A percentile compares a stretch with the other conserved stretches of the same genome.
phyloP scores from a whole-genome alignment of 116 monocot genomes.

The Cymodocea nodosa region DNA sequence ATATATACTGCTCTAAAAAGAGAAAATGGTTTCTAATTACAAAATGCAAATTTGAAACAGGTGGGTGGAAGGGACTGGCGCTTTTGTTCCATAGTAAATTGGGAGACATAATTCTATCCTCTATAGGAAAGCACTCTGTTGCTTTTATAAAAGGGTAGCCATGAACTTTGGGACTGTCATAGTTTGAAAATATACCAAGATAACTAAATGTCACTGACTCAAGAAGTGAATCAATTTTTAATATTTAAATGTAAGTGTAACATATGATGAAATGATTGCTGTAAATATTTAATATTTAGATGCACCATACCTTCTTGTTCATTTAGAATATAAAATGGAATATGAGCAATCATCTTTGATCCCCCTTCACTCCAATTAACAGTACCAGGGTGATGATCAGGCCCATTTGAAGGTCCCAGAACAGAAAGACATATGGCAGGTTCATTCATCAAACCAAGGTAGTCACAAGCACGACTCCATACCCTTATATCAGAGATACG shows the following conservation, averaged over 20 bases:
- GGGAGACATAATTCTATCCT: too few species aligned
- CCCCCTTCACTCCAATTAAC: conserved; percentile 74
- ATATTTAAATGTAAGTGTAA: too few species aligned
- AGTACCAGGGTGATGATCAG: conserved; percentile 42
- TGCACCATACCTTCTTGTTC: conserved; percentile 65
- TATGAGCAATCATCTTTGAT: conserved; percentile 68
- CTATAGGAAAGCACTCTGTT: too few species aligned
- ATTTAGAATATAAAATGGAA: conserved; percentile 79
- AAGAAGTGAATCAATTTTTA: background rate
- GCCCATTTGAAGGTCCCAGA: conserved; percentile 43
- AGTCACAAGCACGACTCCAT: conserved; percentile 79
- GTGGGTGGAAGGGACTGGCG: too few species aligned
- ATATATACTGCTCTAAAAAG: too few species aligned
- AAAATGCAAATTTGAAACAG: too few species aligned
- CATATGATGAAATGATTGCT: too few species aligned
- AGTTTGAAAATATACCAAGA: background rate
- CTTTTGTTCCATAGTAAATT: too few species aligned
- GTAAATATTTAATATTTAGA: too few species aligned
- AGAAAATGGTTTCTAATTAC: too few species aligned
- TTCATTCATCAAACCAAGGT: conserved; percentile 77
- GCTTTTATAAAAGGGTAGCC: too few species aligned
- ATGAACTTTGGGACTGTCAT: background rate
- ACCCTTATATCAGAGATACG: conserved; percentile 58
- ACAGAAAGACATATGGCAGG: conserved; percentile 73
- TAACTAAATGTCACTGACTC: background rate